These are phyloP conservation scores for Trichosporon faecale DNA, from an alignment of 1,284 basidiomycete species.

Conservation along the genomic window DNA sequence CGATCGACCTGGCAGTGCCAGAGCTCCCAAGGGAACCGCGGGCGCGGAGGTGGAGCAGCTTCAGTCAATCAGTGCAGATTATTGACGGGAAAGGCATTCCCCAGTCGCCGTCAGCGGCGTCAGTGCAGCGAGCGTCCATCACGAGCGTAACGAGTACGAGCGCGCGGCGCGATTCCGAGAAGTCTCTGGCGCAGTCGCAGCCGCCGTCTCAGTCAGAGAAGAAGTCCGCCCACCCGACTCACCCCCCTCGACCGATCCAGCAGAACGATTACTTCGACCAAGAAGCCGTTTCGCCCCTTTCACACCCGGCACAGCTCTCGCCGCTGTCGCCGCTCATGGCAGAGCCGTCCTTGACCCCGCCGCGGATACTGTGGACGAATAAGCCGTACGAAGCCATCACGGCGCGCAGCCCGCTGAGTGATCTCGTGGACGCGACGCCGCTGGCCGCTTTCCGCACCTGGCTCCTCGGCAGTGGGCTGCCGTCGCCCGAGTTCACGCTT, in stretches of 20 bases:
- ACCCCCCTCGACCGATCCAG: background rate
- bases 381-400: constrained; percentile 30
- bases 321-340: background rate
- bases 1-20: background rate
- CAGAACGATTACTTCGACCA: background rate
- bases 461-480: constrained; percentile 29
- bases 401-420: constrained; percentile 25
- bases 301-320: background rate
- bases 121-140: background rate
- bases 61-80: background rate
- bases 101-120: background rate
- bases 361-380: constrained; percentile 33
- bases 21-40: background rate
- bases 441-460: constrained; percentile 31
- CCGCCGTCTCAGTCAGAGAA: background rate
- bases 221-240: background rate
- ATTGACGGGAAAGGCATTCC: background rate
- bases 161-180: background rate
- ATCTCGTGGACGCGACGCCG: constrained; percentile 25
- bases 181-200: background rate
- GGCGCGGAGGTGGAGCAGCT: background rate
- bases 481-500: constrained; percentile 10
- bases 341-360: background rate
- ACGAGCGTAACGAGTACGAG: background rate
- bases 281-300: background rate